Percentiles rank a stretch among this genome's conserved stretches.
Conservation (phyloP, 257 asterid species). For the Coffea canephora region DNA sequence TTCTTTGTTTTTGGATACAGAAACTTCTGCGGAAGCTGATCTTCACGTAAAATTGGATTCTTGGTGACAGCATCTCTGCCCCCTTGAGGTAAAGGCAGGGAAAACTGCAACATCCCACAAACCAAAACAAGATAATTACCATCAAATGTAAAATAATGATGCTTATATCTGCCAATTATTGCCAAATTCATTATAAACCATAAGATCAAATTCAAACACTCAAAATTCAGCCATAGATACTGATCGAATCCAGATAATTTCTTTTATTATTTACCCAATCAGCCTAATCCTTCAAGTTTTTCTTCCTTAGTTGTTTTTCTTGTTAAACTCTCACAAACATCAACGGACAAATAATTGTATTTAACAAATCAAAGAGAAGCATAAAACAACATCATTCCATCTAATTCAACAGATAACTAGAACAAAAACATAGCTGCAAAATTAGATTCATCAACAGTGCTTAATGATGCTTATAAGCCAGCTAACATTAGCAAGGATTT, state of each 20-base stretch:
- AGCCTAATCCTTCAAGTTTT: not conserved
- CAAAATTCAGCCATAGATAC: not conserved
- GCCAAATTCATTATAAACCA: not conserved
- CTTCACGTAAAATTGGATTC: conserved; percentile 93
- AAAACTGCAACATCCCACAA: conserved; percentile 49
- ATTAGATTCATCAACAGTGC: not conserved
- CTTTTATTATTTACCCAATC: not conserved
- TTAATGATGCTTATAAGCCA: not conserved
- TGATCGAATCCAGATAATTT: not conserved
- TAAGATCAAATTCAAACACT: not conserved
- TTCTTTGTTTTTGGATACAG: conserved; percentile 83
- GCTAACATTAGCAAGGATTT: not conserved
- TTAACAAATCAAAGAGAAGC: not conserved
- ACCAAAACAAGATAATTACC: not conserved
- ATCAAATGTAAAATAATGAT: not conserved
- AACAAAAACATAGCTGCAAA: not conserved
- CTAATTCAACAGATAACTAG: not conserved
- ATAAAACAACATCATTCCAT: not conserved
- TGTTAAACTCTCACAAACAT: not conserved
- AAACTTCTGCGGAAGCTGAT: conserved; percentile 87
- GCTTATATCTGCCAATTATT: not conserved
- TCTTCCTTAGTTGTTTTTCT: not conserved
- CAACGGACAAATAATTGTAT: too few relatives aligned
- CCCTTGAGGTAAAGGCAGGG: conserved; percentile 92
- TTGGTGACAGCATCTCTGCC: conserved; percentile 82